These are phyloP conservation scores for Cytospora piceae DNA, from an alignment of 2,329 filamentous ascomycete genomes.

Conservation along the genomic window DNA sequence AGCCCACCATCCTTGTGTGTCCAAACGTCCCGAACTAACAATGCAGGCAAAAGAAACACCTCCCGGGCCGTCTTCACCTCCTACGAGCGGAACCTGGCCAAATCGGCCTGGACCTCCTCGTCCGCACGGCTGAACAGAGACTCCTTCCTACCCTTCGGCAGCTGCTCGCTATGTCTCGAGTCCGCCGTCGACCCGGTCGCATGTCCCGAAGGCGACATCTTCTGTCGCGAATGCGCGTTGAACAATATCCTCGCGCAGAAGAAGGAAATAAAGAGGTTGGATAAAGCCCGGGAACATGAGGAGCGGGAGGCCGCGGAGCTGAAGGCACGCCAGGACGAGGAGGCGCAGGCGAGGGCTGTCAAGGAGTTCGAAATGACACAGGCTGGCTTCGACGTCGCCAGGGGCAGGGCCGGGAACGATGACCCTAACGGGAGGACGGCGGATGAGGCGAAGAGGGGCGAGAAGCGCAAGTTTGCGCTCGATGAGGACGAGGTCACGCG, in stretches of 20 bases:
- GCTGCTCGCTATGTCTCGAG: conserved; percentile 85
- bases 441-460: conserved; percentile 44
- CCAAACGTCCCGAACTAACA: conserved; percentile 27
- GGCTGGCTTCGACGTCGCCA: conserved; percentile 61
- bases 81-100: conserved; percentile 83
- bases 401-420: conserved; percentile 36
- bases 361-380: conserved; percentile 85
- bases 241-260: conserved; percentile 89
- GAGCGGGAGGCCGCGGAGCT: conserved; percentile 65
- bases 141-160: conserved; percentile 89
- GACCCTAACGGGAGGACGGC: conserved; percentile 34
- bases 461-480: conserved; percentile 78
- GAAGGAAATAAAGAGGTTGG: conserved; percentile 84
- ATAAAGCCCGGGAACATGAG: conserved; percentile 65
- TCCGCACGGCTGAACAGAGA: conserved; percentile 86
- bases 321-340: conserved; percentile 64
- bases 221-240: conserved; percentile 93
- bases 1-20: background rate
- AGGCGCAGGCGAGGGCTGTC: conserved; percentile 71
- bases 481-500: conserved; percentile 76
- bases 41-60: conserved; percentile 79
- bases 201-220: conserved; percentile 83
- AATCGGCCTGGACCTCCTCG: conserved; percentile 78
- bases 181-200: conserved; percentile 81
- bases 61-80: conserved; percentile 92